A percentile compares a stretch with the other conserved stretches of the same genome.
Conservation (phyloP, 2,329 filamentous ascomycete species). For the Domatiomyces globalis region DNA sequence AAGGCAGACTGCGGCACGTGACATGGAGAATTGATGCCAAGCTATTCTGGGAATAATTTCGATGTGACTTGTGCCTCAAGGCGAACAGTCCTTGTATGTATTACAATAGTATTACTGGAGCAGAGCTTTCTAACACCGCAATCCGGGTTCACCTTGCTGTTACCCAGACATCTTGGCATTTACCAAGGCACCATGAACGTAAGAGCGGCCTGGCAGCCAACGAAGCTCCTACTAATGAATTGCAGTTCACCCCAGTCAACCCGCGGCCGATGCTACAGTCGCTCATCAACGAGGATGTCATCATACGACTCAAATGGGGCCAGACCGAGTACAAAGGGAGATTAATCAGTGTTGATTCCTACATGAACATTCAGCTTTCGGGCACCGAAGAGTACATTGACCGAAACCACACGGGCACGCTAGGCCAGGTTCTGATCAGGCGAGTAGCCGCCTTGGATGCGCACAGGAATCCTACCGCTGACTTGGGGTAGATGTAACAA, state of each 20-base stretch:
- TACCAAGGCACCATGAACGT: slow-evolving; percentile 26
- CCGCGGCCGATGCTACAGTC: slow-evolving; percentile 91
- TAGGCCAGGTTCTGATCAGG: slow-evolving; percentile 89
- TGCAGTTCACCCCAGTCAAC: slow-evolving; percentile 79
- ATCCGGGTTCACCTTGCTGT: not conserved
- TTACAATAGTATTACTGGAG: no score
- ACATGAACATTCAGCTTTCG: slow-evolving; percentile 95
- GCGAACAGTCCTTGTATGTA: no score
- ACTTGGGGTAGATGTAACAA: slow-evolving; percentile 59
- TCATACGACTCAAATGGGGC: slow-evolving; percentile 93
- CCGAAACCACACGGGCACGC: slow-evolving; percentile 65
- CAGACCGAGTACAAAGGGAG: slow-evolving; percentile 93
- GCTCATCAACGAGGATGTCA: slow-evolving; percentile 82
- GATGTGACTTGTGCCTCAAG: no score
- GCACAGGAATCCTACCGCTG: not conserved
- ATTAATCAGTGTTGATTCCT: slow-evolving; percentile 85
- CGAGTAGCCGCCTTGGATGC: slow-evolving; percentile 28
- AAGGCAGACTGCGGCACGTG: not conserved
- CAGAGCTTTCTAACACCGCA: not conserved
- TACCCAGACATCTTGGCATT: not conserved
- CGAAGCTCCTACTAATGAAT: slow-evolving; percentile 14
- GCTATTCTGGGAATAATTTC: not conserved
- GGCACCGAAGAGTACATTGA: slow-evolving; percentile 86
- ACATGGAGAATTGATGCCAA: not conserved
- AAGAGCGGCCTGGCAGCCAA: slow-evolving; percentile 8